A percentile compares a stretch with the other conserved stretches of the same genome.
phyloP scores from a whole-genome alignment of 345 rosid genomes.

The Eucalyptus marginata region DNA sequence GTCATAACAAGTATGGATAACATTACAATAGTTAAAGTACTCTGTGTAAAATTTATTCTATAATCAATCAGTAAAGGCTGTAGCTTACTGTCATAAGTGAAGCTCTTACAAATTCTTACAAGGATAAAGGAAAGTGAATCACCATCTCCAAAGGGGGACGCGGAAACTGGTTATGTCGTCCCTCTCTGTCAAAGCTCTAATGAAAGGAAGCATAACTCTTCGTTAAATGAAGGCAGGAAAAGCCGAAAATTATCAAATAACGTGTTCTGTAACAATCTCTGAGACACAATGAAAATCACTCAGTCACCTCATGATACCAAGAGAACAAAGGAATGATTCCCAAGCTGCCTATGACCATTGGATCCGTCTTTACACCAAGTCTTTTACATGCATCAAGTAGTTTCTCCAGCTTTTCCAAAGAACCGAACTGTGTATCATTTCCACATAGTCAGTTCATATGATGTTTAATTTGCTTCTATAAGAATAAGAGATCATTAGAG shows the following conservation, averaged over 20 bases:
- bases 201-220: neutral
- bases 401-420: conserved; percentile 52
- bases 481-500: neutral
- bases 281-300: neutral
- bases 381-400: conserved; percentile 45
- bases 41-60: neutral
- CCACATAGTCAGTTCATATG: neutral
- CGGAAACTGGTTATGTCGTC: conserved; percentile 26
- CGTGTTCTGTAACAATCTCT: neutral
- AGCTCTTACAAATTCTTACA: conserved; percentile 8
- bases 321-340: conserved; percentile 57
- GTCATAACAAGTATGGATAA: neutral
- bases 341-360: conserved; percentile 19
- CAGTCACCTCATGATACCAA: conserved; percentile 63
- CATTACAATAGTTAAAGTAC: neutral
- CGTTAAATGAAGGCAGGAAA: neutral
- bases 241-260: neutral
- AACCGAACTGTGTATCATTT: conserved; percentile 28
- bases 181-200: conserved; percentile 58
- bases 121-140: conserved; percentile 40
- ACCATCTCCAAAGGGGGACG: conserved; percentile 59
- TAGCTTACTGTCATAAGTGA: neutral
- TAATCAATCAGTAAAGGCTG: neutral
- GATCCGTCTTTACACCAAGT: conserved; percentile 44
- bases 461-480: neutral